phyloP scores from a whole-genome alignment of 208 protist species.

The Crithidia mellificae region DNA sequence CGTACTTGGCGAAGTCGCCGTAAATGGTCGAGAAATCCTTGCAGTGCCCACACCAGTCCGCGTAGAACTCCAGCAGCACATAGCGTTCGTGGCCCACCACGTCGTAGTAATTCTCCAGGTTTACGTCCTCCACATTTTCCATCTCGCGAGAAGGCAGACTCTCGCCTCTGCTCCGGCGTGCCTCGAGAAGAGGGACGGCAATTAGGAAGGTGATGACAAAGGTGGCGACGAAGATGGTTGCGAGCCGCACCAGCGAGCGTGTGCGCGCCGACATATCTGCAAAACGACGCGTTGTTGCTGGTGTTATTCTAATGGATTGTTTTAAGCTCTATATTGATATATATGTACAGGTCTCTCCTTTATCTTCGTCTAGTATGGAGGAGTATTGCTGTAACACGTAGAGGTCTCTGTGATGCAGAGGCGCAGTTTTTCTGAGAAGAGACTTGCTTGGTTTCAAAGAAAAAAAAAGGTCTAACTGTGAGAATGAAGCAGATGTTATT shows the following conservation, averaged over 20 bases:
- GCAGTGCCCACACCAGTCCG: constrained; percentile 80
- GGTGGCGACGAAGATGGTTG: constrained; percentile 5
- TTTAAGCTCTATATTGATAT: neutral
- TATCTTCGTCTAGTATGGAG: no score
- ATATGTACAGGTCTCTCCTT: no score
- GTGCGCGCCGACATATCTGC: neutral
- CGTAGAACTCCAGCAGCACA: constrained; percentile 82
- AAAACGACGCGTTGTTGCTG: neutral
- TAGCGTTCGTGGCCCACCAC: constrained; percentile 40
- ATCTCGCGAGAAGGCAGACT: constrained; percentile 16
- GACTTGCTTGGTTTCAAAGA: no score
- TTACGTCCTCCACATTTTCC: constrained; percentile 38
- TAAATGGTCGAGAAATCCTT: constrained; percentile 36
- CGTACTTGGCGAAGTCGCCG: constrained; percentile 23
- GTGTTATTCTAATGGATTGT: no score
- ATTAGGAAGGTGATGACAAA: neutral
- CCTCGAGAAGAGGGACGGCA: neutral
- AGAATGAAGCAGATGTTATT: no score
- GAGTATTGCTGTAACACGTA: no score
- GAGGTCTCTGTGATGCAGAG: no score
- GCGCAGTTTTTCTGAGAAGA: no score
- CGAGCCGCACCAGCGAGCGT: constrained; percentile 8
- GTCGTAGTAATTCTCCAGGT: constrained; percentile 42
- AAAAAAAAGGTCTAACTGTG: no score
- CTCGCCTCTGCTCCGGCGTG: neutral